Evolutionary conservation across 2,329 filamentous ascomycete genomes (phyloP).

Genomic region (Aspergillus sp.): DNA sequence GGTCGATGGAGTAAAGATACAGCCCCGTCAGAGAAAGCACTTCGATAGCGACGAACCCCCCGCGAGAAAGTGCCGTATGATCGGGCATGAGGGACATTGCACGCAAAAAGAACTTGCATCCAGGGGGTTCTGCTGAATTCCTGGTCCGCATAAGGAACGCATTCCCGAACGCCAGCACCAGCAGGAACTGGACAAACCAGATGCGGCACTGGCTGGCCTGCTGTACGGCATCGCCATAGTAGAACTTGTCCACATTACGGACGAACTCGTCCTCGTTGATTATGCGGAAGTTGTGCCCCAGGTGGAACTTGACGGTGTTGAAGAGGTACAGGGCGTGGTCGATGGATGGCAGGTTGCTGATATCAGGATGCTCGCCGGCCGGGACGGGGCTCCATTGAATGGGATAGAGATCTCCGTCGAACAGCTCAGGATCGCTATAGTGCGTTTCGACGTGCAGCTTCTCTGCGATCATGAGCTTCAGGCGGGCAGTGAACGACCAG

Average conservation of each 20-base stretch:
- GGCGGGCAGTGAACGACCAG: slow-evolving; percentile 27
- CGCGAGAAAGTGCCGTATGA: slow-evolving; percentile 30
- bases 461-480: slow-evolving; percentile 24
- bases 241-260: slow-evolving; percentile 41
- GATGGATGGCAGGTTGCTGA: slow-evolving; percentile 48
- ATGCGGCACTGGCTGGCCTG: slow-evolving; percentile 33
- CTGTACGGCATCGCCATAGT: slow-evolving; percentile 32
- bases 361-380: slow-evolving; percentile 31
- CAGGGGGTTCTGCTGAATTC: slow-evolving; percentile 26
- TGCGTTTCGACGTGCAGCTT: slow-evolving; percentile 28
- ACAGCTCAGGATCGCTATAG: slow-evolving; percentile 17
- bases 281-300: slow-evolving; percentile 54
- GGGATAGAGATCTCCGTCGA: slow-evolving; percentile 32
- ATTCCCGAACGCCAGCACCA: slow-evolving; percentile 58
- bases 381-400: slow-evolving; percentile 15
- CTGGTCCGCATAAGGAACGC: slow-evolving; percentile 47
- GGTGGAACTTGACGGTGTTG: slow-evolving; percentile 59
- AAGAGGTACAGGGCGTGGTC: slow-evolving; percentile 56
- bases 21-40: slow-evolving; percentile 37
- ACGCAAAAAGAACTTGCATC: slow-evolving; percentile 40
- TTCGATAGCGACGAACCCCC: slow-evolving; percentile 33
- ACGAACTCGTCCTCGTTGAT: slow-evolving; percentile 53
- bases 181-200: slow-evolving; percentile 55
- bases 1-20: slow-evolving; percentile 44
- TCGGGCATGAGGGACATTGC: slow-evolving; percentile 44